Percentiles rank a stretch among this genome's conserved stretches.
These are phyloP conservation scores for Eimeria mitis DNA, from an alignment of 169 alveolate species.

Conservation along the genomic window DNA sequence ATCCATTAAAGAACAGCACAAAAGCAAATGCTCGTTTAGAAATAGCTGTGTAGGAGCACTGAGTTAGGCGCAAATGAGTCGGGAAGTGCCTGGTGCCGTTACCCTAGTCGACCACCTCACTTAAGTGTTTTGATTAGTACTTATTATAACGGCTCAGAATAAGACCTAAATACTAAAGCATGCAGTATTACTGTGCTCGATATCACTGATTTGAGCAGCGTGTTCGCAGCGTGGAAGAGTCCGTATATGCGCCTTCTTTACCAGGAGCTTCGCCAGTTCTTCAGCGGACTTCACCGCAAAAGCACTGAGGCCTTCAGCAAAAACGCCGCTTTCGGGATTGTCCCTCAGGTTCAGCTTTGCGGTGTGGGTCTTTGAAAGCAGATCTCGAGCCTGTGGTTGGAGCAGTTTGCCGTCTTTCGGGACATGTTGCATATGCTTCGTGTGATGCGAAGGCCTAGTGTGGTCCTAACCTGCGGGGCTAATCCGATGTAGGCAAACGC, in stretches of 20 bases:
- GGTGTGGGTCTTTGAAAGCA: slow-evolving; percentile 90
- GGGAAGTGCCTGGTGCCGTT: background rate
- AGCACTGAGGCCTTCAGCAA: slow-evolving; percentile 92
- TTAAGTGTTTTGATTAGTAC: background rate
- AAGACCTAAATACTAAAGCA: background rate
- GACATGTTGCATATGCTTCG: background rate
- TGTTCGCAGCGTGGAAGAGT: background rate
- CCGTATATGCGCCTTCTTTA: background rate
- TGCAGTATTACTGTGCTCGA: background rate
- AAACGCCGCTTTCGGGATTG: slow-evolving; percentile 92
- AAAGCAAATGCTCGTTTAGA: background rate
- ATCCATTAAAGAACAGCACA: background rate
- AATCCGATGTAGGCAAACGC: background rate
- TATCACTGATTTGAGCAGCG: background rate
- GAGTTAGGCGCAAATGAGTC: background rate
- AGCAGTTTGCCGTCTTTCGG: background rate
- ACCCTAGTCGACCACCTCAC: background rate
- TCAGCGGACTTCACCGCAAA: slow-evolving; percentile 90
- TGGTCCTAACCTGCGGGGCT: background rate
- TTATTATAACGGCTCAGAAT: background rate
- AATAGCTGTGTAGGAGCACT: background rate
- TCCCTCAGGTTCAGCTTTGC: slow-evolving; percentile 92
- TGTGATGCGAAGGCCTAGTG: background rate
- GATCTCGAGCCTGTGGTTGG: slow-evolving; percentile 89
- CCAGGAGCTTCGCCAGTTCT: slow-evolving; percentile 90